Conservation (phyloP, 768 basidiomycete species). For the Cytidiella melzeri region DNA sequence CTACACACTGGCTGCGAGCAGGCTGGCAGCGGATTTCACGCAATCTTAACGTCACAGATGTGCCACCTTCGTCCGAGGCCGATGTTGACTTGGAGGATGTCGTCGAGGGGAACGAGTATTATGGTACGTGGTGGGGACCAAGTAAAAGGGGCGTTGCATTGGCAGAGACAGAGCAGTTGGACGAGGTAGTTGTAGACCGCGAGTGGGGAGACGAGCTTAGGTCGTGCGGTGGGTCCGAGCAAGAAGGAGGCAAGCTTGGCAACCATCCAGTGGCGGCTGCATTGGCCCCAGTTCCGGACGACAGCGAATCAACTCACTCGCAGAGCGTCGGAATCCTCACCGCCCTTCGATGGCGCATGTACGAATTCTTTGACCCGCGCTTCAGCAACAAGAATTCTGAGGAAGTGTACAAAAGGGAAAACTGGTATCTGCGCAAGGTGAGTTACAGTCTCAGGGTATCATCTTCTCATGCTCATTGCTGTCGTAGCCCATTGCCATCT, state of each 20-base stretch:
- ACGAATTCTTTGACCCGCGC: conserved; percentile 51
- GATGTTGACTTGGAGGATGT: background rate
- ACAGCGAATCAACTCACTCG: no score
- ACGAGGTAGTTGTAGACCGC: conserved; percentile 74
- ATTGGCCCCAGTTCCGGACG: no score
- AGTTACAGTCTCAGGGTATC: background rate
- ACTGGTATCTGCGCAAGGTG: conserved; percentile 64
- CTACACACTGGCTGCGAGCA: no score
- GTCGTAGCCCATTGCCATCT: conserved; percentile 52
- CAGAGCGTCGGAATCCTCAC: conserved; percentile 28
- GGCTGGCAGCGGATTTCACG: no score
- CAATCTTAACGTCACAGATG: no score
- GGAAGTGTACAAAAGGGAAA: conserved; percentile 49
- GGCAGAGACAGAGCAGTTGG: conserved; percentile 30
- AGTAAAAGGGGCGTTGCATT: background rate
- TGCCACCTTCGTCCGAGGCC: background rate
- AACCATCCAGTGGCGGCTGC: no score
- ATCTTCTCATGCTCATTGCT: background rate
- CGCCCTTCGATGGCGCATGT: conserved; percentile 48
- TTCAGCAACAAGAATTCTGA: conserved; percentile 55
- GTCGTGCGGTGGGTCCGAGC: conserved; percentile 42
- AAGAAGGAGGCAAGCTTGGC: conserved; percentile 37
- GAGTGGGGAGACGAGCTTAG: conserved; percentile 56
- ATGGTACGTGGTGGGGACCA: background rate
- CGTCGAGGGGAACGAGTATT: background rate